Evolutionary conservation across 345 rosid species (phyloP).

Genomic region (Anacardium occidentale): DNA sequence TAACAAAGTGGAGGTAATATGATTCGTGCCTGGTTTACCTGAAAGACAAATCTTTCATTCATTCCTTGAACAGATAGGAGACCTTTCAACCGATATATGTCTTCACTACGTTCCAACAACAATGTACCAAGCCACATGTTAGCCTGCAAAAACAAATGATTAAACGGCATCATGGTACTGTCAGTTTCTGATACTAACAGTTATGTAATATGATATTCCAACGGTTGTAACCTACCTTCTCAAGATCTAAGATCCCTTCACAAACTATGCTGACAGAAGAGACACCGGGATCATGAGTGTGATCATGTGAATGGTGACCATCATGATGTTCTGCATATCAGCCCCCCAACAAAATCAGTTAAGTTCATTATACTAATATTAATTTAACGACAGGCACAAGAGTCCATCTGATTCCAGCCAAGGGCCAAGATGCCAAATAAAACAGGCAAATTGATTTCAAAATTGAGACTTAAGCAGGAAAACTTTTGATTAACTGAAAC

Average conservation of each 20-base stretch:
- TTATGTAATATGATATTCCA: background rate
- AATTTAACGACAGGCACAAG: background rate
- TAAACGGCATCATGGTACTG: background rate
- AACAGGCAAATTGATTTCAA: background rate
- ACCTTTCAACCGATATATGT: slow-evolving; percentile 97
- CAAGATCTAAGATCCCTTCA: slow-evolving; percentile 91
- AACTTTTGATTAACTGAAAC: background rate
- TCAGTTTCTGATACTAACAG: slow-evolving; percentile 4
- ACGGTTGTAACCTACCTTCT: slow-evolving; percentile 54
- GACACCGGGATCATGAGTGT: slow-evolving; percentile 93
- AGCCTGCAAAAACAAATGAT: slow-evolving; percentile 47
- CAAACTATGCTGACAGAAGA: slow-evolving; percentile 92
- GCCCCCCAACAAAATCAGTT: slow-evolving; percentile 6
- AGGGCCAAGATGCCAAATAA: background rate
- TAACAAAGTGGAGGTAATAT: background rate
- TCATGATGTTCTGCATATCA: slow-evolving; percentile 65
- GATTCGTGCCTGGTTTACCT: slow-evolving; percentile 42
- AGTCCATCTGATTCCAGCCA: background rate
- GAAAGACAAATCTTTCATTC: slow-evolving; percentile 89
- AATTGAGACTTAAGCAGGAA: background rate
- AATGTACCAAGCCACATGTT: slow-evolving; percentile 94
- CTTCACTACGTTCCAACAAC: slow-evolving; percentile 80
- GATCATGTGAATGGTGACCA: slow-evolving; percentile 72
- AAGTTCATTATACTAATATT: background rate
- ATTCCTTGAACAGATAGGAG: slow-evolving; percentile 76